phyloP scores from a whole-genome alignment of 352 stramenopile species.

The Lagenidium sp. region DNA sequence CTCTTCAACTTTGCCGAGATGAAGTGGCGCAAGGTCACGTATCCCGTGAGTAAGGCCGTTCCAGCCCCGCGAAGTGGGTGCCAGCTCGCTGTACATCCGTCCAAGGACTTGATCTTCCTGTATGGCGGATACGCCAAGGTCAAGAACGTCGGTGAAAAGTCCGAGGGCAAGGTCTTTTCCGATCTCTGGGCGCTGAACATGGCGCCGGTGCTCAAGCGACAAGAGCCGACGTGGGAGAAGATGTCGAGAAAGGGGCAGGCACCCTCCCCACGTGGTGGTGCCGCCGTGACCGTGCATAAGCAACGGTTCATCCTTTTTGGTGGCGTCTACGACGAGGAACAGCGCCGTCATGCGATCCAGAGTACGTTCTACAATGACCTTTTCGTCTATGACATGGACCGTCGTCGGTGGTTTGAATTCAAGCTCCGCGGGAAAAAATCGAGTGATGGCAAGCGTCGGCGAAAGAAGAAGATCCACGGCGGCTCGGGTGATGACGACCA shows the following conservation, averaged over 20 bases:
- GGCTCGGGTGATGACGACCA: constrained; percentile 18
- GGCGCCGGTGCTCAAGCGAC: constrained; percentile 80
- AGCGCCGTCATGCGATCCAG: constrained; percentile 69
- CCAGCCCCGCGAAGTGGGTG: constrained; percentile 73
- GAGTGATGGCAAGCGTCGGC: constrained; percentile 38
- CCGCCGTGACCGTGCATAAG: constrained; percentile 88
- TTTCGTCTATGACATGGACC: constrained; percentile 96
- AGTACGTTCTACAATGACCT: constrained; percentile 97
- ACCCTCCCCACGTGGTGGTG: constrained; percentile 70
- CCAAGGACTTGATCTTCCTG: constrained; percentile 88
- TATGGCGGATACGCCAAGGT: constrained; percentile 96
- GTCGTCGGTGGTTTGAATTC: constrained; percentile 93
- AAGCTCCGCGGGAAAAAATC: constrained; percentile 82
- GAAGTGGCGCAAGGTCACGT: constrained; percentile 82
- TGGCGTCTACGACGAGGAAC: constrained; percentile 91
- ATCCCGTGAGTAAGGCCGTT: constrained; percentile 48
- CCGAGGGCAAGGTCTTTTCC: constrained; percentile 92
- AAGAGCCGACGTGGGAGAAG: constrained; percentile 92
- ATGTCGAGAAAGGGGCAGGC: constrained; percentile 84
- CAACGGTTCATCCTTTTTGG: constrained; percentile 96
- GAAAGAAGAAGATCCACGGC: constrained; percentile 44
- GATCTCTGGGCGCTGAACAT: constrained; percentile 95
- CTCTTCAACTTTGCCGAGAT: constrained; percentile 86
- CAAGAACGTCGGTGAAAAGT: constrained; percentile 87
- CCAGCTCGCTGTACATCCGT: constrained; percentile 73